Evolutionary conservation across 1,139 yeast species (phyloP), one percentile per base, ranked within the genome.

Genomic region (Pichia sp.): DNA sequence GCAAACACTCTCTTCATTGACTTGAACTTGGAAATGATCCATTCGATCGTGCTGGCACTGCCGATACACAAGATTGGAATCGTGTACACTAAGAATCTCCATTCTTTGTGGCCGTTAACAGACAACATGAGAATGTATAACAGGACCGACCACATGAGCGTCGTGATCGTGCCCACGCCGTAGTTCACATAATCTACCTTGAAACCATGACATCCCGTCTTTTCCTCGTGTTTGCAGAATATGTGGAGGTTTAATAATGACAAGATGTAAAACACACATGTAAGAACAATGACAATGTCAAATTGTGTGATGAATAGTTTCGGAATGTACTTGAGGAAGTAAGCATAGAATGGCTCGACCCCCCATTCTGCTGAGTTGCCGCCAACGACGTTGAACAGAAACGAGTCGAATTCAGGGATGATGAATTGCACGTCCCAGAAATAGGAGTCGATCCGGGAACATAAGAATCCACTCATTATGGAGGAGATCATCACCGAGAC

Each of bases 81-180:
- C 0, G 81, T 71, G 61, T 91, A 93, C 15, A 85, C 69, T 44
- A 93, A 80, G 58, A 91, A 93, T 57, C 98, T 76, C 96, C 96
- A 89, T 69, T 93, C 98, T 64, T 91, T 93, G 58, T 91, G 98
- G 2, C 95, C 93, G 63, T 86, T 95, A 47, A 84, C 64, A 0
- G 97, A 90, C 76, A 90, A 76, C 3, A 78, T 62, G 3, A 71
- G 56, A 28, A 89, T 73, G 61, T 71, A 91, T 11, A 79, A 45
- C 3, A 81, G 34, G 0, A 85, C 68, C 0, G 89, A 70, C 9
- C 73, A 55, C 0, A 75, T 68, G 12, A 74, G 56, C 4, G 74
- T 59, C 22, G 69, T 70, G 42, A 76, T 55, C 2, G 69, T 56
- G 11, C 63, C 66, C 17, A 63, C 56, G 19, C 65, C 58, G 47